These are phyloP conservation scores for Paecilomyces fulvus DNA, from an alignment of 2,329 filamentous ascomycete species.

Conservation along the genomic window DNA sequence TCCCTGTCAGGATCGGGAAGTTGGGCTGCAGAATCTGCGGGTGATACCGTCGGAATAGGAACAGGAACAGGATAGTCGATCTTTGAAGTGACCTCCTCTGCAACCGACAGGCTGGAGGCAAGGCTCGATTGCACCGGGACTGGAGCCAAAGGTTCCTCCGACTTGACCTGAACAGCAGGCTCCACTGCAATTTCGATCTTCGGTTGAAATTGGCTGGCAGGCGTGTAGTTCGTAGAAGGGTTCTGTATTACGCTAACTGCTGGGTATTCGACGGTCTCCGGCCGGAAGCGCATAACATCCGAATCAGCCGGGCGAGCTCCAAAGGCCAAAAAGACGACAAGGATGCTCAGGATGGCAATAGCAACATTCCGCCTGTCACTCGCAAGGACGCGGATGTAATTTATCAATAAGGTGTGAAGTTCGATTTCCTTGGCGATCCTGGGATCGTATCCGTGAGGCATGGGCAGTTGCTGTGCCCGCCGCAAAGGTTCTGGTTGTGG, in stretches of 20 bases:
- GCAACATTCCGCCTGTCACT: constrained; percentile 47
- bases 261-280: neutral
- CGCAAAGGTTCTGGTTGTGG: constrained; percentile 1
- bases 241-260: neutral
- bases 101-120: neutral
- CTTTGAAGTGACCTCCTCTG: neutral
- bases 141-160: neutral
- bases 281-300: neutral
- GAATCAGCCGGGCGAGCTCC: neutral
- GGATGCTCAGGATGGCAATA: constrained; percentile 37
- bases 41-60: neutral
- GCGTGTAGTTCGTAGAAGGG: neutral
- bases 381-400: constrained; percentile 45
- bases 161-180: neutral
- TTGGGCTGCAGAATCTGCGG: neutral
- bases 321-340: constrained; percentile 35
- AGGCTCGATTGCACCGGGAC: neutral
- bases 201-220: neutral
- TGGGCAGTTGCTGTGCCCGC: constrained; percentile 2
- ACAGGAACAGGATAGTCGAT: neutral
- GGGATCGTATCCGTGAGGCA: neutral
- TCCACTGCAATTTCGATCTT: neutral
- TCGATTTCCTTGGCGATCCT: constrained; percentile 36
- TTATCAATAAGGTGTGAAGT: constrained; percentile 43
- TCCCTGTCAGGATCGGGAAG: neutral